These are phyloP conservation scores for Pseudomonodictys pantanalensis DNA, from an alignment of 495 filamentous ascomycete genomes.

Conservation along the genomic window DNA sequence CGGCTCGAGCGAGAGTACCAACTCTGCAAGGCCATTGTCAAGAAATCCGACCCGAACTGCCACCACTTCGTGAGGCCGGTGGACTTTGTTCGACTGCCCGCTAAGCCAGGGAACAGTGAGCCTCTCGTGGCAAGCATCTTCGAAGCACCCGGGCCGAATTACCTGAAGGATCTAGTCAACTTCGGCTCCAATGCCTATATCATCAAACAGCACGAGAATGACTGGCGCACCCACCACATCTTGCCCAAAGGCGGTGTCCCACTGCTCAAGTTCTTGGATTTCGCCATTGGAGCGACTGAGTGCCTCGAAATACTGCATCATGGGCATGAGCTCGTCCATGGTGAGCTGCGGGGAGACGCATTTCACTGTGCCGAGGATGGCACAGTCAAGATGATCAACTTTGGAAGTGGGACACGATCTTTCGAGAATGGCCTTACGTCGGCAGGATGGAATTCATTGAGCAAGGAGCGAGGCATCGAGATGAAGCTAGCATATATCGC, in stretches of 20 bases:
- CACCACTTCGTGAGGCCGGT: slow-evolving; percentile 72
- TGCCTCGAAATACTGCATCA: slow-evolving; percentile 85
- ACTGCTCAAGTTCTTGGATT: slow-evolving; percentile 74
- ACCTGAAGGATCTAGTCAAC: slow-evolving; percentile 64
- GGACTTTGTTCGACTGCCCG: slow-evolving; percentile 64
- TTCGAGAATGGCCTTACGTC: slow-evolving; percentile 86
- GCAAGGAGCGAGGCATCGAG: slow-evolving; percentile 73
- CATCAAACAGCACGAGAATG: slow-evolving; percentile 23
- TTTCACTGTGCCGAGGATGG: slow-evolving; percentile 77
- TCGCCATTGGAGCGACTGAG: slow-evolving; percentile 80
- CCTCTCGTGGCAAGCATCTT: slow-evolving; percentile 72
- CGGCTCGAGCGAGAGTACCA: slow-evolving; percentile 83
- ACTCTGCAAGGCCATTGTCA: slow-evolving; percentile 65
- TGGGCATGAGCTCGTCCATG: slow-evolving; percentile 76
- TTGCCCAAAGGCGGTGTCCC: slow-evolving; percentile 56
- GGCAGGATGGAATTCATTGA: slow-evolving; percentile 77
- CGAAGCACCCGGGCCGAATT: slow-evolving; percentile 72
- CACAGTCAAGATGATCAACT: slow-evolving; percentile 73
- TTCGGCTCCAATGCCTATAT: slow-evolving; percentile 66
- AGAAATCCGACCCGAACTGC: slow-evolving; percentile 68
- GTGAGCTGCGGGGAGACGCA: slow-evolving; percentile 81
- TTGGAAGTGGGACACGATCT: slow-evolving; percentile 76
- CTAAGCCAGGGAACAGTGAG: slow-evolving; percentile 60
- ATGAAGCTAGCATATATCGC: slow-evolving; percentile 85
- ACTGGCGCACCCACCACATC: slow-evolving; percentile 33